phyloP scores from a whole-genome alignment of 345 rosid species.

The Linum usitatissimum region DNA sequence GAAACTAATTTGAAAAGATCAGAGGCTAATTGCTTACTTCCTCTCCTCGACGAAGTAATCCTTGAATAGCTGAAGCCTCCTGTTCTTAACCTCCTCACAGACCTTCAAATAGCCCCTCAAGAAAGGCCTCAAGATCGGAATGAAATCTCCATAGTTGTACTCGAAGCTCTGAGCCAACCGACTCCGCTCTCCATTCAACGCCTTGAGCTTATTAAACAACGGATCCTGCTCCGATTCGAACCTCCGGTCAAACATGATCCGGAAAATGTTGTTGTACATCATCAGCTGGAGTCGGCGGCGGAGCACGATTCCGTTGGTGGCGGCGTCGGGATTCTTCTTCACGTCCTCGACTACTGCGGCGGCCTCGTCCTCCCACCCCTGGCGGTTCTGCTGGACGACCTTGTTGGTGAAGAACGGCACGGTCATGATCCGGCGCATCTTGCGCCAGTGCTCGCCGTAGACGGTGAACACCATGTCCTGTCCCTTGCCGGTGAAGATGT shows the following conservation, averaged over 20 bases:
- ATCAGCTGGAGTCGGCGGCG: slow-evolving; percentile 68
- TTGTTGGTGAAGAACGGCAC: slow-evolving; percentile 96
- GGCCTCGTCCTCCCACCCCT: slow-evolving; percentile 71
- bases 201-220: slow-evolving; percentile 55
- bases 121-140: slow-evolving; percentile 87
- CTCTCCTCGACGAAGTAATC: slow-evolving; percentile 89
- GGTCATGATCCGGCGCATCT: slow-evolving; percentile 97
- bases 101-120: slow-evolving; percentile 86
- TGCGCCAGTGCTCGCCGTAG: slow-evolving; percentile 97
- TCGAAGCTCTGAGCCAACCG: slow-evolving; percentile 94
- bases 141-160: slow-evolving; percentile 89
- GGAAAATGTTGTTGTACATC: slow-evolving; percentile 97
- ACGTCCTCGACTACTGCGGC: slow-evolving; percentile 66
- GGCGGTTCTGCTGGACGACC: slow-evolving; percentile 65
- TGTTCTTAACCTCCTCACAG: slow-evolving; percentile 79
- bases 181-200: slow-evolving; percentile 91
- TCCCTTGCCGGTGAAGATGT: slow-evolving; percentile 91
- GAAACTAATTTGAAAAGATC: neutral
- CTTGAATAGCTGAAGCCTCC: slow-evolving; percentile 71
- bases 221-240: slow-evolving; percentile 90
- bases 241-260: slow-evolving; percentile 89
- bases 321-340: slow-evolving; percentile 56
- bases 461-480: slow-evolving; percentile 99
- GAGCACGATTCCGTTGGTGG: slow-evolving; percentile 63
- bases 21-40: slow-evolving; percentile 36